phyloP scores from a whole-genome alignment of 169 alveolate species.

The Plasmodium berghei region DNA sequence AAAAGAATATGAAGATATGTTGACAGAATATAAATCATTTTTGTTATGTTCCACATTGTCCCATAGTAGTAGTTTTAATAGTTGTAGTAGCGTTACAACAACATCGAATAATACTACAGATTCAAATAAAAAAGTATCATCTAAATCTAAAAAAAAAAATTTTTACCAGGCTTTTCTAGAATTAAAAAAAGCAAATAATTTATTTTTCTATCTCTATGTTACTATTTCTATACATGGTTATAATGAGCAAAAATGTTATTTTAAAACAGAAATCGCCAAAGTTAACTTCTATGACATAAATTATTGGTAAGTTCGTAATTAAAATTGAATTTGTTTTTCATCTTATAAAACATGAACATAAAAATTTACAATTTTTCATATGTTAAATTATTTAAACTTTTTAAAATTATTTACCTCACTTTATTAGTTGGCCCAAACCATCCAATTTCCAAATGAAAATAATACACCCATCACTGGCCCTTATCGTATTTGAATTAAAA shows the following conservation, averaged over 20 bases:
- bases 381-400: background rate
- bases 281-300: conserved; percentile 73
- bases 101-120: conserved; percentile 48
- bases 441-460: conserved; percentile 71
- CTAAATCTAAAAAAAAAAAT: conserved; percentile 41
- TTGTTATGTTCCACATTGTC: conserved; percentile 72
- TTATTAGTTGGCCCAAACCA: conserved; percentile 72
- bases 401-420: background rate
- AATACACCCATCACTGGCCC: conserved; percentile 67
- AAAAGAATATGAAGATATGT: conserved; percentile 74
- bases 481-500: conserved; percentile 76
- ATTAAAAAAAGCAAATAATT: conserved; percentile 75
- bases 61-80: conserved; percentile 75
- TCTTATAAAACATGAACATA: background rate
- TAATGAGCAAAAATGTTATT: conserved; percentile 70
- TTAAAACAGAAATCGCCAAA: conserved; percentile 76
- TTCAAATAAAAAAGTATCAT: conserved; percentile 35
- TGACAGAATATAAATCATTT: conserved; percentile 73
- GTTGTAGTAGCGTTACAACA: conserved; percentile 74
- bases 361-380: background rate
- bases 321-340: background rate
- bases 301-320: conserved; percentile 50
- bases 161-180: conserved; percentile 74
- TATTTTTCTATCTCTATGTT: conserved; percentile 65
- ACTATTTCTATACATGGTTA: conserved; percentile 74